These are phyloP conservation scores for Sodiomyces alkalinus DNA, from an alignment of 2,329 filamentous ascomycete genomes.

Conservation along the genomic window DNA sequence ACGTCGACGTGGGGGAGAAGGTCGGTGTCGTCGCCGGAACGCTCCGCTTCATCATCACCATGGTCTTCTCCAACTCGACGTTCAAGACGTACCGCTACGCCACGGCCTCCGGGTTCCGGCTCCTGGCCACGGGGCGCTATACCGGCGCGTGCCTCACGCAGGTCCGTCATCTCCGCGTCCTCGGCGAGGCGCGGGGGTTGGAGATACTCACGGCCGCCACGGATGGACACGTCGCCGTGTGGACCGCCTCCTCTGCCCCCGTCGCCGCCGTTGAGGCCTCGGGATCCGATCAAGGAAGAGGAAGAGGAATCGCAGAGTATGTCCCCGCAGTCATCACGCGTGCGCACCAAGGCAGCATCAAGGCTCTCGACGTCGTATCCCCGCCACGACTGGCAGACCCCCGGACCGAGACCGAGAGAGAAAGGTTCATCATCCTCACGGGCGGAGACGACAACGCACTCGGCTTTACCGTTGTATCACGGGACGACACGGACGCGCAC, in stretches of 20 bases:
- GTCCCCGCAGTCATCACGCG: conserved; percentile 18
- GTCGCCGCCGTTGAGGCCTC: no score
- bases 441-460: conserved; percentile 84
- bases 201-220: conserved; percentile 57
- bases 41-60: conserved; percentile 40
- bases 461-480: conserved; percentile 33
- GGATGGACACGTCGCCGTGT: conserved; percentile 60
- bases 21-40: conserved; percentile 9
- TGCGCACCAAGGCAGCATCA: conserved; percentile 73
- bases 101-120: conserved; percentile 23
- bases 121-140: conserved; percentile 42
- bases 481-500: background rate
- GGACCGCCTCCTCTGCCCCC: conserved; percentile 25
- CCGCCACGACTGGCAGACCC: no score
- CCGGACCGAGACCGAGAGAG: conserved; percentile 7
- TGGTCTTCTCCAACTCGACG: conserved; percentile 75
- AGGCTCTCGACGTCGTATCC: conserved; percentile 46
- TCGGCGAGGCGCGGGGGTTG: conserved; percentile 10
- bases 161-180: conserved; percentile 24
- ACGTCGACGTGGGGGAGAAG: no score
- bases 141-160: conserved; percentile 67
- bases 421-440: conserved; percentile 44
- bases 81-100: conserved; percentile 45
- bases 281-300: no score
- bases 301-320: conserved; percentile 8